These are phyloP conservation scores for Mycocalia duriaeana DNA, from an alignment of 1,284 basidiomycete genomes.

Conservation along the genomic window DNA sequence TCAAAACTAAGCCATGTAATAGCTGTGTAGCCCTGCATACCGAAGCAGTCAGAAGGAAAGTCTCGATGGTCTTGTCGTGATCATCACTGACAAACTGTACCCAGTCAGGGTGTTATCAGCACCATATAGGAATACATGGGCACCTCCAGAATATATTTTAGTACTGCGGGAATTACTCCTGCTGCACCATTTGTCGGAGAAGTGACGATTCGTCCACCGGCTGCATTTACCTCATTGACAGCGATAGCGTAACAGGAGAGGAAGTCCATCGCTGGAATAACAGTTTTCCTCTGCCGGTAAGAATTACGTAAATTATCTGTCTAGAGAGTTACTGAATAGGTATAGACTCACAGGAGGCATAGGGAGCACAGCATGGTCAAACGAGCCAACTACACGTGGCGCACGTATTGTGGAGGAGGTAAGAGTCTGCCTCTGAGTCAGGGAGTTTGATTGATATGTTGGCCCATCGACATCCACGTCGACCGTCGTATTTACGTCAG, in stretches of 20 bases:
- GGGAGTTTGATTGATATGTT: too few relatives aligned
- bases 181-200: conserved; percentile 88
- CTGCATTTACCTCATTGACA: conserved; percentile 88
- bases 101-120: background rate
- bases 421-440: too few relatives aligned
- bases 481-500: too few relatives aligned
- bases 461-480: too few relatives aligned
- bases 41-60: conserved; percentile 52
- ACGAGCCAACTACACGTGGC: conserved; percentile 65
- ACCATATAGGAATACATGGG: background rate
- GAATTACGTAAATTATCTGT: conserved; percentile 3
- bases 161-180: conserved; percentile 88
- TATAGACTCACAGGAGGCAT: conserved; percentile 65
- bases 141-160: conserved; percentile 85
- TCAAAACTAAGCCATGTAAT: background rate
- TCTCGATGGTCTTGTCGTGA: conserved; percentile 80
- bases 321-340: background rate
- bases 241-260: conserved; percentile 90
- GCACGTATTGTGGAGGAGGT: conserved; percentile 25
- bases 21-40: conserved; percentile 34
- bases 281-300: conserved; percentile 62
- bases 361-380: conserved; percentile 80
- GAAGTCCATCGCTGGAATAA: conserved; percentile 92
- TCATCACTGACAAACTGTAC: conserved; percentile 82
- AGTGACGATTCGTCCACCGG: conserved; percentile 90